Base-by-base conservation (phyloP, 73 alveolate species). In the Paramecium primaurelia region DNA sequence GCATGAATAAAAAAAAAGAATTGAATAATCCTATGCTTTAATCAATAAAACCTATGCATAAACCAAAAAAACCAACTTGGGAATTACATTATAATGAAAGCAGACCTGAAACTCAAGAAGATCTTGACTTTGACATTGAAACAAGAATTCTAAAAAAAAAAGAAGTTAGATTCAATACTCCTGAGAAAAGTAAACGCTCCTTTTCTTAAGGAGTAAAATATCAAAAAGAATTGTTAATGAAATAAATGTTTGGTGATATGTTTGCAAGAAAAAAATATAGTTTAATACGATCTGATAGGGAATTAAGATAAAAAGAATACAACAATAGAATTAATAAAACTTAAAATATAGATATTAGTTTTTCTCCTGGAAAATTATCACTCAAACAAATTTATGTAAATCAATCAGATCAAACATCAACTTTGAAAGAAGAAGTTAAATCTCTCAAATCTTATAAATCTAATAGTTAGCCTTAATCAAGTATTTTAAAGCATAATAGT, bases 211-310 rank as follows among this genome's bases (percentile, higher is more conserved):
- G 84, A 64, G 84, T 64, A 2, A 64, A 64, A 32, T 64, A 64
- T 32, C 12, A 64, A 64, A 64, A 64, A 64, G 84, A 64, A 64
- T 64, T 64, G 12, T 64, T 64, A 28, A 64, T 64, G 84, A 64
- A 64, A 34, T 34, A 64, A 64, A 64, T 64, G 84, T 64, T 64
- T 32, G 84, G 84, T 12, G 84, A 64, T 32, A 64, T 64, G 84
- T 64, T 64, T 64, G 84, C 84, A 25, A 64, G 84, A 12, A 64
- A 64, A 64, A 64, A 64, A 28, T 64, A 64, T 26, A 64, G 47
- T 64, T 64, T 64, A 64, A 64, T 64, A 32, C 16, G 84, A 26
- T 64, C 84, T 6, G 84, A 64, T 32, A 64, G 84, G 30, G 84
- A 28, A 34, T 64, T 64, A 34, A 64, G 84, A 34, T 16, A 64